phyloP scores from a whole-genome alignment of 257 asterid genomes.

The Gynochthodes officinalis region DNA sequence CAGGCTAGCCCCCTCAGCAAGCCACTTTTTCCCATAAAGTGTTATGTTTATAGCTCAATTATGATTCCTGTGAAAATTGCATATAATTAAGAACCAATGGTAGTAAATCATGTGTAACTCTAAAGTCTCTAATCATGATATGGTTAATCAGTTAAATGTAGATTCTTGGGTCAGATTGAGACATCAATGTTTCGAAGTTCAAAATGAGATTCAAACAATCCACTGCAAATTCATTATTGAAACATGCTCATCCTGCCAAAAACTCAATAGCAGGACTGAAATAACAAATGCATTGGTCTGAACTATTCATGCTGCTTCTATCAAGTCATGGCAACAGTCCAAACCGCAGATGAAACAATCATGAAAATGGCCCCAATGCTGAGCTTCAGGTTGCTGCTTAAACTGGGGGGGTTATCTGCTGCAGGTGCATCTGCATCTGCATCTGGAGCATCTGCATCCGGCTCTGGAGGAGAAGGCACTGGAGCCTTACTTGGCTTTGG shows the following conservation, averaged over 20 bases:
- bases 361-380: slow-evolving; percentile 6
- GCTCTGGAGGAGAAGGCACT: slow-evolving; percentile 19
- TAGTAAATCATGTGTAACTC: neutral
- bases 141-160: neutral
- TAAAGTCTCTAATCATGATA: neutral
- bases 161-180: neutral
- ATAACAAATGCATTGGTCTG: neutral
- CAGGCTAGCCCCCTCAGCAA: too few species aligned
- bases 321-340: slow-evolving; percentile 15
- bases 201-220: neutral
- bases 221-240: neutral
- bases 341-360: slow-evolving; percentile 3
- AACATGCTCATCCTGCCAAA: too few species aligned
- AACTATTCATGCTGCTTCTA: neutral
- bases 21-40: too few species aligned
- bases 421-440: slow-evolving; percentile 25
- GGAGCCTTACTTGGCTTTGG: slow-evolving; percentile 25
- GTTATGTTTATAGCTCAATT: neutral
- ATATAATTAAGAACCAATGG: neutral
- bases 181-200: neutral
- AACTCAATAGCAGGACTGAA: neutral
- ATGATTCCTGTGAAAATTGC: neutral
- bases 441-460: slow-evolving; percentile 21
- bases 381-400: neutral
- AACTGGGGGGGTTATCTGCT: neutral